These are phyloP conservation scores for Rhizopus delemar DNA, from an alignment of 371 early-diverging fungal genomes.

Conservation along the genomic window DNA sequence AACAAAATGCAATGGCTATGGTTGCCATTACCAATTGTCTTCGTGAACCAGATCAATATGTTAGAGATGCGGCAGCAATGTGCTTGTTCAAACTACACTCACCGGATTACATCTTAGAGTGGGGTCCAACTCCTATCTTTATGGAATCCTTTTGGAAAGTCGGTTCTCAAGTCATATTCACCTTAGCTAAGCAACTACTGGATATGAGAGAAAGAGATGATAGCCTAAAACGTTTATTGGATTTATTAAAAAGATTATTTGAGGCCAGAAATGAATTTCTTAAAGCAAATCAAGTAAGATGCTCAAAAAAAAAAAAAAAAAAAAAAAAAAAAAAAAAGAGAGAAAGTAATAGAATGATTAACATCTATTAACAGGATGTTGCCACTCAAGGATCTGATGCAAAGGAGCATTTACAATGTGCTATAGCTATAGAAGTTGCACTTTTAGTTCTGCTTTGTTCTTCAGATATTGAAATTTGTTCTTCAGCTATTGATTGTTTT, in stretches of 20 bases:
- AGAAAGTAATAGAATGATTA: not conserved
- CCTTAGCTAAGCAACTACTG: constrained; percentile 57
- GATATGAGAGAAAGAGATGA: constrained; percentile 58
- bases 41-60: constrained; percentile 58
- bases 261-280: constrained; percentile 65
- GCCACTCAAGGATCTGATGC: constrained; percentile 57
- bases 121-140: constrained; percentile 60
- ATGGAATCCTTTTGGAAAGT: constrained; percentile 73
- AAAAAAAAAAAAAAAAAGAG: no score
- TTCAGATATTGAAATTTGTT: constrained; percentile 72
- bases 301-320: not conserved
- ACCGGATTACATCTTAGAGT: constrained; percentile 59
- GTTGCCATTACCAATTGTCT: constrained; percentile 71
- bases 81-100: constrained; percentile 67
- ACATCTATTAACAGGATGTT: constrained; percentile 31
- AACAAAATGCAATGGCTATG: constrained; percentile 68
- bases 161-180: constrained; percentile 58
- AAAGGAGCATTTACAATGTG: constrained; percentile 68
- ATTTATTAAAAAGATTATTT: constrained; percentile 63
- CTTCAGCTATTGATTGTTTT: constrained; percentile 63
- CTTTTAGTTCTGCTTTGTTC: constrained; percentile 77
- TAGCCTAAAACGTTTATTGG: constrained; percentile 55
- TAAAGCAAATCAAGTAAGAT: constrained; percentile 38
- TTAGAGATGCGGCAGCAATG: constrained; percentile 73
- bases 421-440: constrained; percentile 76